Conservation (phyloP, 1,284 basidiomycete species). For the Phylloporus sp. region DNA sequence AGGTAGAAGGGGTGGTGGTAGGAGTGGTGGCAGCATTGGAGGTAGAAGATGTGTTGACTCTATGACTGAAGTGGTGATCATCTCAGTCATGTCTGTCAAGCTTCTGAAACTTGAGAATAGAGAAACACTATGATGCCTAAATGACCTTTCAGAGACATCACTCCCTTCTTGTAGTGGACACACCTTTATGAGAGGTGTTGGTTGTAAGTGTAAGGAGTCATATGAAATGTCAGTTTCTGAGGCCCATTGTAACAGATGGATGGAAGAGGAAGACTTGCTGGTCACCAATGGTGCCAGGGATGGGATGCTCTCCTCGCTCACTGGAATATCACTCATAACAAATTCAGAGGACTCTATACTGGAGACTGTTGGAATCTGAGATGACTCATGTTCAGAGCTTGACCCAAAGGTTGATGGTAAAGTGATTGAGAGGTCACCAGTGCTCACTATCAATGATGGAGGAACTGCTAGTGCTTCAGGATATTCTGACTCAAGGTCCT, state of each 20-base stretch:
- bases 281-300: slow-evolving; percentile 35
- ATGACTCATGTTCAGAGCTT: slow-evolving; percentile 34
- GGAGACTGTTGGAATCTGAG: slow-evolving; percentile 27
- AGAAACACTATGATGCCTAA: slow-evolving; percentile 58
- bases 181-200: slow-evolving; percentile 71
- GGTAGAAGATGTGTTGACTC: slow-evolving; percentile 21
- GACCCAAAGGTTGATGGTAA: slow-evolving; percentile 34
- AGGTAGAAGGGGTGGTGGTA: not conserved
- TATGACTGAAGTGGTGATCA: slow-evolving; percentile 39
- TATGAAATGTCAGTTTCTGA: slow-evolving; percentile 70
- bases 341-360: slow-evolving; percentile 45
- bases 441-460: slow-evolving; percentile 29
- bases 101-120: slow-evolving; percentile 45
- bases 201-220: slow-evolving; percentile 70
- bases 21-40: slow-evolving; percentile 11
- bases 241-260: slow-evolving; percentile 60
- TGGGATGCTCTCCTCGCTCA: slow-evolving; percentile 38
- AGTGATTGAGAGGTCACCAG: slow-evolving; percentile 34
- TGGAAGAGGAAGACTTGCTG: slow-evolving; percentile 43
- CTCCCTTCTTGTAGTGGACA: slow-evolving; percentile 48
- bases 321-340: slow-evolving; percentile 33
- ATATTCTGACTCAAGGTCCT: slow-evolving; percentile 34
- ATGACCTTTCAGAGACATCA: slow-evolving; percentile 68
- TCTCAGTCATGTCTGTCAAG: slow-evolving; percentile 47
- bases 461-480: slow-evolving; percentile 17